Evolutionary conservation across 2,329 filamentous ascomycete genomes (phyloP), one percentile per base, ranked within the genome.

Genomic region (Graphilbum fragrans): DNA sequence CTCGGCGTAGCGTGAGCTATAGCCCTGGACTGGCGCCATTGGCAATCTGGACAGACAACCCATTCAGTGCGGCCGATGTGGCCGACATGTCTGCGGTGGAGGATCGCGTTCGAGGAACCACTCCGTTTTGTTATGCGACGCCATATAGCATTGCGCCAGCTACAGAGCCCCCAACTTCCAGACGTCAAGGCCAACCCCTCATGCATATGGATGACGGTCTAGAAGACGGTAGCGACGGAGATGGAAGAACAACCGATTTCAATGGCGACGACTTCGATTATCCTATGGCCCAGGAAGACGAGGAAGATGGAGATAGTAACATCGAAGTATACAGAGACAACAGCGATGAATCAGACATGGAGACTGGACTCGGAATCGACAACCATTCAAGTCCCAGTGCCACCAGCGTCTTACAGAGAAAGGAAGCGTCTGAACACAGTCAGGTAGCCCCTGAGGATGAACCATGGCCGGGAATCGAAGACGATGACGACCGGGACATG

Each of bases 51-150:
- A 12, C 32, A 2, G 45, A 16, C 16, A 25, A 23, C 2, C 18
- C 22, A 17, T 62, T 65, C 5, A 55, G 60, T 46, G 61, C 59
- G 4, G 52, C 59, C 25, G 53, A 53, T 4, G n/a, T 16, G 7
- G n/a, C 8, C 17, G 32, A 5, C n/a, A 34, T 43, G 11, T 1
- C 37, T 34, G 45, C 37, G 18, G 41, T 58, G 5, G 54, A 54
- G 59, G 59, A 64, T 35, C 56, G 56, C 49, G 56, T 51, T 53
- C 55, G 41, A 58, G 67, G 25, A 58, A 65, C 64, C 12, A 76
- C 71, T 0, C 81, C 80, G 0, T 77, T 77, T 48, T 78, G 77
- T n/a, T 87, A 87, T 52, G 80, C 81, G 3, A 88, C 83, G 1
- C 83, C 83, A 0, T 69, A 80, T 53, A 86, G 81, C 52, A 80